phyloP scores from a whole-genome alignment of 805 yeast genomes.

The Kodamaea jinghongensis region DNA sequence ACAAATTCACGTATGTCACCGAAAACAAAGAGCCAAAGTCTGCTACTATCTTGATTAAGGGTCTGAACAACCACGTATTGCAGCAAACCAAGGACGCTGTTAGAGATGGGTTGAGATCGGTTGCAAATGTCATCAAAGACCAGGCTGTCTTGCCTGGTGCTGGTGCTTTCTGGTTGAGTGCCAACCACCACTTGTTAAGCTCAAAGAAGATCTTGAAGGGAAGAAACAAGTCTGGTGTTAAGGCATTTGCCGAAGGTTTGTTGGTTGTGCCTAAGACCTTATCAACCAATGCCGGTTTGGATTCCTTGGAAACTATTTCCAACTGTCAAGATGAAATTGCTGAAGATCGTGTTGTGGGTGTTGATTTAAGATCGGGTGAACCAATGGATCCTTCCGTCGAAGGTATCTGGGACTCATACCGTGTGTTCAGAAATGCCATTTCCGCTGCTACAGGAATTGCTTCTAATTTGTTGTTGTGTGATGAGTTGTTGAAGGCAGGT shows the following conservation, averaged over 20 bases:
- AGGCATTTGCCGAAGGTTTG: constrained; percentile 91
- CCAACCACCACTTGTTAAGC: constrained; percentile 61
- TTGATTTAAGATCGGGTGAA: constrained; percentile 87
- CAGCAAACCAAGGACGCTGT: constrained; percentile 96
- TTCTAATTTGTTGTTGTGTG: constrained; percentile 87
- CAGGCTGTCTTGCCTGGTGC: constrained; percentile 91
- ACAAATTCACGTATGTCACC: constrained; percentile 93
- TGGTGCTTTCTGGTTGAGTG: constrained; percentile 90
- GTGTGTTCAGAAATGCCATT: constrained; percentile 91
- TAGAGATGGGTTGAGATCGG: constrained; percentile 94
- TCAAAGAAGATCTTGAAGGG: constrained; percentile 68
- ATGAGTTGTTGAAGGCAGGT: constrained; percentile 95
- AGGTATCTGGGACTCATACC: constrained; percentile 95
- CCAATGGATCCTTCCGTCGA: constrained; percentile 93
- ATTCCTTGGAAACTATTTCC: constrained; percentile 83
- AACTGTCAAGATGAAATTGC: constrained; percentile 85
- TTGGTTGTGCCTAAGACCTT: constrained; percentile 91
- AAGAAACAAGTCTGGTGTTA: constrained; percentile 82
- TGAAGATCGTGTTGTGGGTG: constrained; percentile 83
- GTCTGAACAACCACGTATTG: constrained; percentile 84
- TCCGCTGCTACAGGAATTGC: constrained; percentile 94
- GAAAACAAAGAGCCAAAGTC: constrained; percentile 87
- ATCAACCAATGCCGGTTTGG: constrained; percentile 89
- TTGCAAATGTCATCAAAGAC: constrained; percentile 86
- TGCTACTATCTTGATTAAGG: constrained; percentile 88